Evolutionary conservation across 306 rosid genomes (phyloP), one percentile per base, ranked within the genome.

Genomic region (Vigna radiata): DNA sequence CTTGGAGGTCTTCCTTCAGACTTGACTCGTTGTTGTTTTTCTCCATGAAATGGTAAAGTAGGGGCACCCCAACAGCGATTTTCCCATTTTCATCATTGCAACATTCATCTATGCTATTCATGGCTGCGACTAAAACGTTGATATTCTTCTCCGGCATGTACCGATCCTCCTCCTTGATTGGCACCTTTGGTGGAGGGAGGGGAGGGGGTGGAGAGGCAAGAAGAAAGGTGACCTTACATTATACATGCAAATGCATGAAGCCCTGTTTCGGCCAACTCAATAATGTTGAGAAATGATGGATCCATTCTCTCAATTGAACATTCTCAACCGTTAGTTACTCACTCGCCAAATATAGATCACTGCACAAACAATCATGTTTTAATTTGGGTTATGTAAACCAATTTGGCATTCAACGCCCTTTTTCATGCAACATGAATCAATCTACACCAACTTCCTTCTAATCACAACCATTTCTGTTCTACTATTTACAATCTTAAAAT

Each of bases 331-430:
- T 70, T 60, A 33, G 67, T 60, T 15, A 29, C 21, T 70, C 21
- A 25, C 37, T 58, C 69, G 75, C 96, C 87, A 82, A 84, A 88
- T 79, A 67, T 90, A 81, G 91, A 37, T 33, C 4, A 3, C 1
- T 64, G 36, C 43, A 4, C 72, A 49, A 48, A 62, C 46, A n/a
- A 37, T 37, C 23, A 1, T 53, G 44, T 41, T 41, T 41, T 41
- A 41, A 41, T 72, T 54, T 14, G 15, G 47, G 59, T 58, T 1
- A 21, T 54, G 46, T 15, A 59, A 63, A 75, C 52, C 63, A 49
- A 17, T 25, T 75, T 47, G 60, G 10, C 73, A 76, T 17, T 12
- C 50, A 62, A 48, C 63, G 21, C 39, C 14, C 15, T 21, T 61
- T n/a, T 6, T 36, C 69, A 46, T 62, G 36, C 21, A 46, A 74